These are phyloP conservation scores for Trypanosoma rangeli DNA, from an alignment of 208 protist species.

Conservation along the genomic window DNA sequence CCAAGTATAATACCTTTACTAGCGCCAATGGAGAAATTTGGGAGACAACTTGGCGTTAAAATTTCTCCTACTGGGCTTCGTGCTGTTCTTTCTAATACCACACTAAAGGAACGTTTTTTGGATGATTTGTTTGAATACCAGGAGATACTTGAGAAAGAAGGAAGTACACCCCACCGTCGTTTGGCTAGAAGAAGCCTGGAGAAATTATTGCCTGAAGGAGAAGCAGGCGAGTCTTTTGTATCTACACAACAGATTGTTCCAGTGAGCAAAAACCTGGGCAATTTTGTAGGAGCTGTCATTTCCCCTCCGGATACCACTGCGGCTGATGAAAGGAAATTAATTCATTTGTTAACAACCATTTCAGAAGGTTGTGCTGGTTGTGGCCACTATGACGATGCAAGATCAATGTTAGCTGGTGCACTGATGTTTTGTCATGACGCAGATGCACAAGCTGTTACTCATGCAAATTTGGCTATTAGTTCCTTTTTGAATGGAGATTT, in stretches of 20 bases:
- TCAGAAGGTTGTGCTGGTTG: conserved; percentile 61
- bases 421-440: conserved; percentile 81
- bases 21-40: conserved; percentile 45
- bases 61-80: conserved; percentile 64
- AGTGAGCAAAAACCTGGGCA: conserved; percentile 32
- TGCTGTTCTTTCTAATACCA: conserved; percentile 34
- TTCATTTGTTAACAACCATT: conserved; percentile 78
- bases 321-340: conserved; percentile 68
- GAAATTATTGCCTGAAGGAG: conserved; percentile 1
- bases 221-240: conserved; percentile 8
- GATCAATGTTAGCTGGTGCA: conserved; percentile 39
- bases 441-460: conserved; percentile 39
- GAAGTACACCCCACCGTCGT: conserved; percentile 80
- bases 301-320: conserved; percentile 52
- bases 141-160: conserved; percentile 35
- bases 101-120: conserved; percentile 52
- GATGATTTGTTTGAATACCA: conserved; percentile 84
- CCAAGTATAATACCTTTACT: conserved; percentile 35
- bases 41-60: conserved; percentile 54
- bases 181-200: conserved; percentile 50
- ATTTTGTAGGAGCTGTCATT: conserved; percentile 42
- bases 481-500: conserved; percentile 62
- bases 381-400: conserved; percentile 54
- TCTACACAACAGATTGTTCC: conserved; percentile 11
- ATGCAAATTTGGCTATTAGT: conserved; percentile 66